Base-by-base conservation (phyloP, 768 basidiomycete genomes). In the Macrolepiota fuliginosa region DNA sequence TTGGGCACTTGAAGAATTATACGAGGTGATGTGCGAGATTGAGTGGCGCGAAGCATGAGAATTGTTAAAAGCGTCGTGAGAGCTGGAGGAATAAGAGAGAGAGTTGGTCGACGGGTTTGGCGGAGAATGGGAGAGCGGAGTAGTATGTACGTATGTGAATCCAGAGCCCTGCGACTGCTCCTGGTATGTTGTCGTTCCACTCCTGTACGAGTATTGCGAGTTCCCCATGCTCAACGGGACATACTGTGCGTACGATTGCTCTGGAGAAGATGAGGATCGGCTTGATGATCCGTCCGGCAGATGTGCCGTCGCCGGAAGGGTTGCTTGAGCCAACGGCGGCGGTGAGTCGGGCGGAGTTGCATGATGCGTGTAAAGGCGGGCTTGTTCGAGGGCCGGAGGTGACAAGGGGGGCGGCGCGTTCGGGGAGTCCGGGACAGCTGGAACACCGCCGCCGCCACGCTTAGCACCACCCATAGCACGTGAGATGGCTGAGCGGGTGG, bases 401-500 rank as follows among this genome's bases (percentile, higher is more conserved):
- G 74, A 70, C 19, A 75, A 63, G 0, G 78, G 74, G 6, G 76
- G 74, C 2, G 74, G 69, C 2, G 63, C 64, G 32, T 37, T 35
- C 1, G 57, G 22, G 6, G 58, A 27, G 19, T 59, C 58, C 9
- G 58, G 58, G 19, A 52, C 58, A 32, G 19, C 58, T 1, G 22
- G 15, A 17, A 51, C 51, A 24, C 42, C 52, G 13, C 37, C 25
- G 27, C 42, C 3, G 9, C 36, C 52, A 29, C 75, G 73, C 69
- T 75, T 69, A 64, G 67, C 62, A 59, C 70, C 63, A 47, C 67
- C 72, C 66, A 73, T 70, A 15, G 73, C 72, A 56, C 83, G 81
- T 36, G 79, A 78, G 54, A 83, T 81, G 11, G 84, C 81, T n/a
- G 84, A 82, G 42, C 88, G 81, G 1, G 85, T 82, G 0, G 89